Base-by-base conservation (phyloP, 306 rosid species). In the Trichosanthes cucumerina region DNA sequence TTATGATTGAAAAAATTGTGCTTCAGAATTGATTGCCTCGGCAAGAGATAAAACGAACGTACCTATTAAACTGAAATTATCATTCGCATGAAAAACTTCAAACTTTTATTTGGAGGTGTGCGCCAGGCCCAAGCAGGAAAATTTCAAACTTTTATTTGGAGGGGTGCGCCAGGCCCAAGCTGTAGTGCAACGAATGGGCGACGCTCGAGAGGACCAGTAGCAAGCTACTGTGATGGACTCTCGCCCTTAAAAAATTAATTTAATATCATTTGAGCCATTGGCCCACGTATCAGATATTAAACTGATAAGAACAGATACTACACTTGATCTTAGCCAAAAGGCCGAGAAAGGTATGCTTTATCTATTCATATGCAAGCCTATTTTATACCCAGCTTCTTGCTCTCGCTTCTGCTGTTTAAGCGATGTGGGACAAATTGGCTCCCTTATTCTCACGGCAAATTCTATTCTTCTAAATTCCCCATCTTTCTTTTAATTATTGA, bases 251-350 rank as follows among this genome's bases (percentile, higher is more conserved):
- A 62, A 62, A 62, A 62, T 62, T 0, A 62, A 62, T 62, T 62
- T 62, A 62, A 62, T 62, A 62, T 31, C 69, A 33, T 62, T 43
- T 62, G 69, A 5, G 12, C 69, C 69, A 12, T 31, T 62, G 69
- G 69, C 43, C 69, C 69, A 31, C 69, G 43, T 62, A 62, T 62
- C 69, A 62, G 69, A 62, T 62, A 62, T 62, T 62, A 62, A 62
- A 62, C 69, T 62, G 69, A 31, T 62, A 62, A 62, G 69, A 62
- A 62, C 69, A 31, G 69, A 62, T 62, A 62, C 69, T 31, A 62
- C 43, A 62, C 69, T 62, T 62, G 69, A 62, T 62, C 69, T 62
- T 62, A 62, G 69, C 69, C 69, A 62, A 62, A 62, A 62, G 69
- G 69, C 69, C 69, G 69, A 62, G 69, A 62, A 62, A 62, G 69